Evolutionary conservation across 805 yeast species (phyloP).

Genomic region (Candida sanyiensis): DNA sequence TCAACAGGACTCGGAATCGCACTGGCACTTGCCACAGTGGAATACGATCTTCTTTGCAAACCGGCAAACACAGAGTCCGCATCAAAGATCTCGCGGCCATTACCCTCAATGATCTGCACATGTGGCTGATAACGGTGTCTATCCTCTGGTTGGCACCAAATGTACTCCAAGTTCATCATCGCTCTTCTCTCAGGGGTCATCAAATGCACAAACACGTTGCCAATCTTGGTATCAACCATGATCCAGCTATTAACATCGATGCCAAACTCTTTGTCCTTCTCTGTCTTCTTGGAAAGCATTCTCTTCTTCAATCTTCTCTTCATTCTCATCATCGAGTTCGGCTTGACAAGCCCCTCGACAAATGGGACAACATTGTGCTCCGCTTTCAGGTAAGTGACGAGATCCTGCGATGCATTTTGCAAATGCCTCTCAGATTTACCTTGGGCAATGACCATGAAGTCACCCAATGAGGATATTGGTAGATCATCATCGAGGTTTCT

Average conservation of each 20-base stretch:
- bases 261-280: conserved; percentile 53
- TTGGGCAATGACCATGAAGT: conserved; percentile 58
- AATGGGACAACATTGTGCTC: conserved; percentile 39
- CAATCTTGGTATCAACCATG: conserved; percentile 61
- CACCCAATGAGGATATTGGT: conserved; percentile 35
- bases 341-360: conserved; percentile 68
- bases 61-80: conserved; percentile 42
- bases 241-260: conserved; percentile 69
- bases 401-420: conserved; percentile 58
- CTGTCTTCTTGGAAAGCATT: conserved; percentile 48
- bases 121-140: conserved; percentile 16
- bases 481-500: conserved; percentile 32
- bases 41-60: conserved; percentile 37
- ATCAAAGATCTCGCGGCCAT: conserved; percentile 9
- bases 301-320: conserved; percentile 45
- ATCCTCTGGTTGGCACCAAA: conserved; percentile 46
- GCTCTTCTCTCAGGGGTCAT: conserved; percentile 64
- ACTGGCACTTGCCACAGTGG: conserved; percentile 10
- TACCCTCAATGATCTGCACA: neutral
- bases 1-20: neutral
- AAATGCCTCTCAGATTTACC: conserved; percentile 77
- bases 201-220: conserved; percentile 64
- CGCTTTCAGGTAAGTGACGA: conserved; percentile 54
- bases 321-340: conserved; percentile 45
- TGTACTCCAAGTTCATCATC: conserved; percentile 62